Evolutionary conservation across 345 rosid species (phyloP).

Genomic region (Passiflora organensis): DNA sequence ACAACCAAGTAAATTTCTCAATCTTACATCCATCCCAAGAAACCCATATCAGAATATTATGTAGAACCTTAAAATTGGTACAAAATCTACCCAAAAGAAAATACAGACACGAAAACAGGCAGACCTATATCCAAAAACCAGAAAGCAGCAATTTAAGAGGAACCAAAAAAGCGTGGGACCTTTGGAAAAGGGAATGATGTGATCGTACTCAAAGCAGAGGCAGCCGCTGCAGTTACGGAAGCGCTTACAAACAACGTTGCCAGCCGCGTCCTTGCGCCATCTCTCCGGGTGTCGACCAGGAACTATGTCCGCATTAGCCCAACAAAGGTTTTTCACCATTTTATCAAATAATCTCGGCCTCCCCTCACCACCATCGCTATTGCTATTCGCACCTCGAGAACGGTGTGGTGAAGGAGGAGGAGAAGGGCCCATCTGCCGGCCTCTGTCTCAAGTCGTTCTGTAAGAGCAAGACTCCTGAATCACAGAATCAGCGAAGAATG

Average conservation of each 20-base stretch:
- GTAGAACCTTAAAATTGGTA: too few relatives aligned
- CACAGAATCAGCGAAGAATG: too few relatives aligned
- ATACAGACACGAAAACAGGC: not conserved
- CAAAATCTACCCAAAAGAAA: too few relatives aligned
- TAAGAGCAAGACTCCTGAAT: too few relatives aligned
- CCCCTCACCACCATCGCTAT: conserved; percentile 30
- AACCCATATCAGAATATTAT: not conserved
- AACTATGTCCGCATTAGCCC: conserved; percentile 66
- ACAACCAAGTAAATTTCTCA: too few relatives aligned
- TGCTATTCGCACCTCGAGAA: conserved; percentile 16
- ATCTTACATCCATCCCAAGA: too few relatives aligned
- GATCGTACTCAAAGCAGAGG: conserved; percentile 94
- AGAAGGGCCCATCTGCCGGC: conserved; percentile 24
- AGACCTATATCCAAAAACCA: too few relatives aligned
- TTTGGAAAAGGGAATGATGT: conserved; percentile 83
- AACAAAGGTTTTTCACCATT: conserved; percentile 60
- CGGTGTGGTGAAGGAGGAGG: conserved; percentile 23
- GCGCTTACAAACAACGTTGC: conserved; percentile 83
- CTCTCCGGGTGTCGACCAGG: conserved; percentile 93
- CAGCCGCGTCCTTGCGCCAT: conserved; percentile 93
- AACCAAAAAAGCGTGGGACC: conserved; percentile 38
- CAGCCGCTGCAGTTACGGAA: conserved; percentile 86
- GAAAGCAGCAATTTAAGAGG: not conserved
- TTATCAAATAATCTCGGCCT: conserved; percentile 76
- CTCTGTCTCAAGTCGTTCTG: too few relatives aligned